These are phyloP conservation scores for Triangularia verruculosa DNA, from an alignment of 2,329 filamentous ascomycete genomes.

Conservation along the genomic window DNA sequence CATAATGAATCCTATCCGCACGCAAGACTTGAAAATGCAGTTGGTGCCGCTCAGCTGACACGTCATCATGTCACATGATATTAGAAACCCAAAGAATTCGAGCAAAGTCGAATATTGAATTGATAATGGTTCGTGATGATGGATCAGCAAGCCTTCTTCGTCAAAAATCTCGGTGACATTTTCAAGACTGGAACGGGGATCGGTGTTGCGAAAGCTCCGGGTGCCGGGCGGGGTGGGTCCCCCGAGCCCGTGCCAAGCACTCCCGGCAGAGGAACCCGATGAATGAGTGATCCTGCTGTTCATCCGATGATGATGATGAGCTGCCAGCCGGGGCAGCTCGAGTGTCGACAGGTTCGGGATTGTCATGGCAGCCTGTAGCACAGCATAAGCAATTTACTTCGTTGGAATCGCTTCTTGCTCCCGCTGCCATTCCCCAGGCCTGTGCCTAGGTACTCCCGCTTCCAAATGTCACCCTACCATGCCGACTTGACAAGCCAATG, in stretches of 20 bases:
- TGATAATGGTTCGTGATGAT: background rate
- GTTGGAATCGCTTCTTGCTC: background rate
- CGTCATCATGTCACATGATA: background rate
- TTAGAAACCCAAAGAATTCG: background rate
- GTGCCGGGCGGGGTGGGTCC: background rate
- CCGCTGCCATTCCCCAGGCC: background rate
- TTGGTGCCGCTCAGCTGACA: background rate
- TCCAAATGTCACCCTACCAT: background rate
- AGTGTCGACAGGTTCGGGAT: background rate
- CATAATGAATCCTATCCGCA: too few relatives aligned
- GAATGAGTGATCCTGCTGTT: background rate
- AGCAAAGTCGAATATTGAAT: background rate
- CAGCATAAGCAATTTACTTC: background rate
- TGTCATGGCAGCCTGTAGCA: background rate
- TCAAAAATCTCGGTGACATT: background rate
- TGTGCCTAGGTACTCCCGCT: background rate
- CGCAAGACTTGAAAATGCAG: background rate
- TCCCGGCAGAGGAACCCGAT: background rate
- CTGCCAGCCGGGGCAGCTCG: background rate
- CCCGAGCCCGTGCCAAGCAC: background rate
- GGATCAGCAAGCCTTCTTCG: background rate
- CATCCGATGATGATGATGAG: background rate
- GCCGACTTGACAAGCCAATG: background rate
- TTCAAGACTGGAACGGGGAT: background rate
- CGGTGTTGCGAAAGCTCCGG: background rate